Base-by-base conservation (phyloP, 2,329 filamentous ascomycete genomes). In the Colletotrichum chlorophyti region DNA sequence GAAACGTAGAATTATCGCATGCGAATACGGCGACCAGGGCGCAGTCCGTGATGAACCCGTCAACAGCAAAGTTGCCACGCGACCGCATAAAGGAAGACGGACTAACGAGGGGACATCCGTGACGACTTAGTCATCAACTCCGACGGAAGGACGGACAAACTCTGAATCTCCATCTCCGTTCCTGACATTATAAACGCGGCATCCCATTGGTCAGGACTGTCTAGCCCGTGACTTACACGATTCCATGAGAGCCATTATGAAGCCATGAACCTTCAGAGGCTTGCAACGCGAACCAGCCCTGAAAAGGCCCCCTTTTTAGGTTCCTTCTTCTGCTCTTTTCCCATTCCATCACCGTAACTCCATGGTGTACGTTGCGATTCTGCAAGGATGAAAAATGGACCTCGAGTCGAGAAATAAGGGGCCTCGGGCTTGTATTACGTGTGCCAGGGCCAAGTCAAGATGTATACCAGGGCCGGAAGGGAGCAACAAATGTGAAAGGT, bases 371-470 rank as follows among this genome's bases (percentile, higher is more conserved):
- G 34, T 9, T 26, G 21, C 2, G 11, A 29, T n/a, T 21, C 11
- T 5, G n/a, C 34, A 21, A 24, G 26, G 15, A 47, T 27, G 21
- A 9, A 34, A 19, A 34, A 60, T 60, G 51, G 57, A 60, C n/a
- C 11, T 34, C 11, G 60, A 52, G 17, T 26, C 34, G 2, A 62
- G 40, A 26, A 65, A 47, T 63, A 79, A 76, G 60, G 79, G 79
- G 11, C 79, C 80, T 4, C 76, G 78, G 63, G 80, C 80, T 38
- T 83, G 80, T 64, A 72, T 72, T 2, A 81, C 79, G 2, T 83
- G 80, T 64, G 80, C 80, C 58, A 80, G 76, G 63, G 80, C 80
- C n/a, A 83, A 83, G 65, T 75, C 79, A 26, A 72, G 79, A 64
- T 83, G 80, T 40, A 76, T 80, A 23, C 71, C 77, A 0, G 76